Conservation (phyloP, 805 yeast species). For the Candida sakaeoensis region DNA sequence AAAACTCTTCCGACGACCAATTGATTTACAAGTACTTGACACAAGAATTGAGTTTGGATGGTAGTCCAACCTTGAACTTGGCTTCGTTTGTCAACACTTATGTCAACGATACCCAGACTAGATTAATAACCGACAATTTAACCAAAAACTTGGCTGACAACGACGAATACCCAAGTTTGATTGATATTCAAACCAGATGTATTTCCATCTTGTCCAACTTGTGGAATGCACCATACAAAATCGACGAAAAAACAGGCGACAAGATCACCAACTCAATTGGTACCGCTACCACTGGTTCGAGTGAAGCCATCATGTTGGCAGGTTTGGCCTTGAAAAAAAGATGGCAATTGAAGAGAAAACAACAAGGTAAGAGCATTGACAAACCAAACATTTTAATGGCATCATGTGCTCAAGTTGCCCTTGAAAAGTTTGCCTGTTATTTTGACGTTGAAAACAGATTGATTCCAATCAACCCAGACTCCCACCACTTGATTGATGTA, state of each 20-base stretch:
- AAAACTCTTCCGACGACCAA: constrained; percentile 47
- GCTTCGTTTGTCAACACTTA: constrained; percentile 88
- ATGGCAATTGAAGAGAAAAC: constrained; percentile 71
- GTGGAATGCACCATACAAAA: constrained; percentile 65
- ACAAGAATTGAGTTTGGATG: constrained; percentile 78
- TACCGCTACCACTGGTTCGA: constrained; percentile 90
- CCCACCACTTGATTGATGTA: constrained; percentile 64
- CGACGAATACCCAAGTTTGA: constrained; percentile 86
- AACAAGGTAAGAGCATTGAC: constrained; percentile 52
- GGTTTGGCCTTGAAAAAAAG: constrained; percentile 88
- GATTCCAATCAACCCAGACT: constrained; percentile 57
- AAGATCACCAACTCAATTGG: constrained; percentile 55
- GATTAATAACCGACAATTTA: constrained; percentile 63
- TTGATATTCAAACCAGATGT: constrained; percentile 78
- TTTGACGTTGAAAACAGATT: constrained; percentile 86
- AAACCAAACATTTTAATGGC: constrained; percentile 91
- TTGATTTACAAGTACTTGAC: constrained; percentile 61
- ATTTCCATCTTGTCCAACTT: constrained; percentile 72
- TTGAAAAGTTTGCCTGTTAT: constrained; percentile 90
- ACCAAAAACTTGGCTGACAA: constrained; percentile 89
- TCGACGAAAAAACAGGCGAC: constrained; percentile 21
- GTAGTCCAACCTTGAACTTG: constrained; percentile 75
- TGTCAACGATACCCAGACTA: constrained; percentile 38
- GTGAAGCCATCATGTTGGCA: constrained; percentile 91
- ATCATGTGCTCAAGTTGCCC: constrained; percentile 87